Conservation (phyloP, 2,329 filamentous ascomycete species). For the Xylaria sp. region DNA sequence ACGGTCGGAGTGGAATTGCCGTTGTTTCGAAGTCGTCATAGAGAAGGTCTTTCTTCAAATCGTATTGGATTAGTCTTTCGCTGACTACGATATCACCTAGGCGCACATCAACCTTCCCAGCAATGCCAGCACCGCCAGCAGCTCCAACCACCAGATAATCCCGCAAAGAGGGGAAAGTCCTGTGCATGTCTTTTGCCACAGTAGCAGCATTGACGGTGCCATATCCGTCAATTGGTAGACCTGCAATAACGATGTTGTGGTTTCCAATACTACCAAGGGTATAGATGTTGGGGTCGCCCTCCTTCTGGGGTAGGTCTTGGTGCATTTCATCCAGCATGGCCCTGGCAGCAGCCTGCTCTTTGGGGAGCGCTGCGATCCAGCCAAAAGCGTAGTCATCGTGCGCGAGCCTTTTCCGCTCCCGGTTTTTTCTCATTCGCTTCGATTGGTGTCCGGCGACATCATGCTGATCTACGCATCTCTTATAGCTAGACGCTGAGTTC, state of each 20-base stretch:
- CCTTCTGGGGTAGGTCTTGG: constrained; percentile 15
- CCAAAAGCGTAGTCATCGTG: constrained; percentile 44
- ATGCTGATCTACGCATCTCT: background rate
- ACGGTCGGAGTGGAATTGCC: constrained; percentile 7
- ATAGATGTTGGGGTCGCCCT: constrained; percentile 41
- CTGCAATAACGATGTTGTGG: constrained; percentile 39
- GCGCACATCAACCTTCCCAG: constrained; percentile 40
- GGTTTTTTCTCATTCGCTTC: background rate
- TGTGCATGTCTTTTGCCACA: constrained; percentile 37
- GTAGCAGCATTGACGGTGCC: constrained; percentile 37
- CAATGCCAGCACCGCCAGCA: constrained; percentile 41
- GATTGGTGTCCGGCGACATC: background rate
- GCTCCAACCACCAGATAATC: constrained; percentile 45
- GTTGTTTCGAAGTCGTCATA: constrained; percentile 18
- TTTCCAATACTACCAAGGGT: constrained; percentile 36
- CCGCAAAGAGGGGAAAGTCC: constrained; percentile 35
- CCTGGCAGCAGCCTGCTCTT: constrained; percentile 47
- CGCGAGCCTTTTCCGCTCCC: background rate
- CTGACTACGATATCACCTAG: constrained; percentile 46
- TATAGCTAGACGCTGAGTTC: background rate
- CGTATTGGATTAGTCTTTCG: constrained; percentile 31
- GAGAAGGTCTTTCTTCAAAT: constrained; percentile 28
- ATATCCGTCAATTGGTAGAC: constrained; percentile 36
- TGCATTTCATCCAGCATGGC: constrained; percentile 48
- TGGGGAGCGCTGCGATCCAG: constrained; percentile 49